Evolutionary conservation across 2,329 filamentous ascomycete genomes (phyloP).

Genomic region (Verticillium tricorpus): DNA sequence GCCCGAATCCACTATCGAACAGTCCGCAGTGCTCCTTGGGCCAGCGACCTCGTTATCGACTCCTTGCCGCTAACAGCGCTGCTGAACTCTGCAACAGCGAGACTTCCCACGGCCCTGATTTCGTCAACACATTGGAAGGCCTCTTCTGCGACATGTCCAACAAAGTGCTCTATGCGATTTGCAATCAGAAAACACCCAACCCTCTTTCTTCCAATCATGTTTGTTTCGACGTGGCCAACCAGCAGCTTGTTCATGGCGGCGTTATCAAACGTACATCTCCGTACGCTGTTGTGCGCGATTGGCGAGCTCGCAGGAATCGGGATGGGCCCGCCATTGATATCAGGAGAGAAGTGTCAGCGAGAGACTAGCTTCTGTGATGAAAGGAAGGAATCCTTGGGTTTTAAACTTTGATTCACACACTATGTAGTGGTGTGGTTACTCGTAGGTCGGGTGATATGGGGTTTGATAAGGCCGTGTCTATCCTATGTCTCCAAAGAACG

Average conservation of each 20-base stretch:
- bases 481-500: too few species aligned
- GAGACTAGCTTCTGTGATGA: too few species aligned
- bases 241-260: background rate
- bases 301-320: background rate
- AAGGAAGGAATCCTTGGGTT: too few species aligned
- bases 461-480: too few species aligned
- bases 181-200: background rate
- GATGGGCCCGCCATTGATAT: background rate
- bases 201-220: background rate
- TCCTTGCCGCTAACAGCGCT: background rate
- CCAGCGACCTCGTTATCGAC: background rate
- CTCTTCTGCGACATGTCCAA: background rate
- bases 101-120: background rate
- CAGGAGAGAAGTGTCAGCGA: background rate
- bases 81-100: background rate
- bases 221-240: background rate
- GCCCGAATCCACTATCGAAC: too few species aligned
- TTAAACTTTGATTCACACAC: too few species aligned
- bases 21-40: background rate
- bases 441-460: too few species aligned
- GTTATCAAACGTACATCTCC: background rate
- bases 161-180: background rate
- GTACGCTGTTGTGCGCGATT: background rate
- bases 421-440: background rate
- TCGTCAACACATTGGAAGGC: background rate